Conservation (phyloP, 805 yeast genomes). For the Schwanniomyces polymorphus region DNA sequence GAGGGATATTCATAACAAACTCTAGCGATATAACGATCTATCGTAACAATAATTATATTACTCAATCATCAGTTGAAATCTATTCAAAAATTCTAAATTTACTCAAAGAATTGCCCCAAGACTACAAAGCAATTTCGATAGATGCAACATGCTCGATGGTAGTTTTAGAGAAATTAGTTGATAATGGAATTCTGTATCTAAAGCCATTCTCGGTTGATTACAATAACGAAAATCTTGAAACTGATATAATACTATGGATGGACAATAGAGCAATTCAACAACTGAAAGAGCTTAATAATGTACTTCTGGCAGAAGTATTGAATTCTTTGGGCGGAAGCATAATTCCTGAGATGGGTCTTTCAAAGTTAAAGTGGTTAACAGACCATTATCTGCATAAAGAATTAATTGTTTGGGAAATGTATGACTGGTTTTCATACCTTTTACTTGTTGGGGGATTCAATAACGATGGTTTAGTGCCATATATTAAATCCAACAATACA, state of each 20-base stretch:
- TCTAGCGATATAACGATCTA: constrained; percentile 16
- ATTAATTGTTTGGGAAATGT: constrained; percentile 49
- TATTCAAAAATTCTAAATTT: constrained; percentile 27
- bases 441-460: constrained; percentile 25
- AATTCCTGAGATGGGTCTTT: constrained; percentile 59
- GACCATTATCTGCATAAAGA: constrained; percentile 17
- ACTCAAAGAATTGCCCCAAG: constrained; percentile 8
- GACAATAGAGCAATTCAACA: constrained; percentile 45
- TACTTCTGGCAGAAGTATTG: constrained; percentile 16
- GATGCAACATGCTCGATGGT: constrained; percentile 65
- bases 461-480: constrained; percentile 12
- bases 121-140: constrained; percentile 15
- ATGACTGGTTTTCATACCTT: constrained; percentile 44
- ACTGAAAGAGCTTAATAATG: constrained; percentile 24
- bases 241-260: constrained; percentile 61
- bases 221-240: constrained; percentile 12
- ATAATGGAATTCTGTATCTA: constrained; percentile 20
- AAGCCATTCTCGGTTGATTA: constrained; percentile 27
- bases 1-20: constrained; percentile 9
- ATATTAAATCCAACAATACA: neutral
- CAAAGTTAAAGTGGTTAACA: constrained; percentile 46
- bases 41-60: constrained; percentile 18
- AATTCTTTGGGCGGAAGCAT: constrained; percentile 43
- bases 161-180: constrained; percentile 27
- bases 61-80: constrained; percentile 45